Evolutionary conservation across 164 flowering plant genomes (phyloP), one percentile per base, ranked within the genome.

Genomic region (Echeveria elegans): DNA sequence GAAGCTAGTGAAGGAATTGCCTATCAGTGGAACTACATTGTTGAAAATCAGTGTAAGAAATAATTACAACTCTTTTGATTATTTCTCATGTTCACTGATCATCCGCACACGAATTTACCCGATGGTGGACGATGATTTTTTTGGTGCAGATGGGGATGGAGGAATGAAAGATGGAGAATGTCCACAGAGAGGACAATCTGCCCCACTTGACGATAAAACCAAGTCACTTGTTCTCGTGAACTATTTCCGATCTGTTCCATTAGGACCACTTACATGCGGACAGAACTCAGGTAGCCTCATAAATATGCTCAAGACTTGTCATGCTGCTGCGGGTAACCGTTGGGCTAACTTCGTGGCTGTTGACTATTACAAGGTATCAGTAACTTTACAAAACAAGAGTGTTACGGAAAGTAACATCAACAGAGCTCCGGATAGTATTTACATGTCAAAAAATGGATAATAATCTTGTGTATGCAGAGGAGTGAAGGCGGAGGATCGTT

Each of bases 401-500:
- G 5, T 23, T 23, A 41, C 50, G 12, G 4, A 28, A 6, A 59
- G 15, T 40, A 40, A 40, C 45, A 8, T 40, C 2, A 9, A 40
- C 9, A 10, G 38, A 36, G 38, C 9, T 36, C 6, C 9, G 38
- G 6, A 36, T 36, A 36, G 7, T 10, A 36, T 5, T 36, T 36
- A 36, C 24, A 41, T 1, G 8, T 15, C 38, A 30, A 23, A n/a
- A n/a, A n/a, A n/a, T n/a, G 7, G 5, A 34, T 34, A 34, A 34
- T 34, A 7, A 7, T 34, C 7, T 14, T 60, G 5, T 30, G 31
- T 18, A 40, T 74, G 75, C 78, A 89, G 95, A 84, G 88, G 75
- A 88, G 98, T 75, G 91, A 77, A 29, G 95, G 98, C 69, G 98
- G 96, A 71, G 98, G 96, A n/a, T 30, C 89, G 69, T 88, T 89